These are phyloP conservation scores for Spathaspora boniae DNA, from an alignment of 805 yeast species.

Conservation along the genomic window DNA sequence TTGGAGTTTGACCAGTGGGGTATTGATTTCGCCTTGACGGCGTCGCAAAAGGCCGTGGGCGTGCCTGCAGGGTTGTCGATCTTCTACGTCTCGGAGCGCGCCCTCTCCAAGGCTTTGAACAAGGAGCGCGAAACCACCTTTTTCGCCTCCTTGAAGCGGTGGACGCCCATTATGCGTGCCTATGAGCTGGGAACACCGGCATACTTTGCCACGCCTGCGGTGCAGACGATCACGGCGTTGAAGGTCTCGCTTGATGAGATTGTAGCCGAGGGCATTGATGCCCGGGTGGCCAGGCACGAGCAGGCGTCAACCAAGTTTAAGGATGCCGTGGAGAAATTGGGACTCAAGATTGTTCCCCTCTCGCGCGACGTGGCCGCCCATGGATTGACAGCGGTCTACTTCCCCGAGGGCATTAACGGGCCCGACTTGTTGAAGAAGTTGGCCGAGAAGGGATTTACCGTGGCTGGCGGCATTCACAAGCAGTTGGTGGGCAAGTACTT, in stretches of 20 bases:
- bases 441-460: conserved; percentile 61
- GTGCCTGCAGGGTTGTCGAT: conserved; percentile 90
- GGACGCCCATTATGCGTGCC: conserved; percentile 86
- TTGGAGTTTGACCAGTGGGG: conserved; percentile 88
- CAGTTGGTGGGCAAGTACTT: conserved; percentile 78
- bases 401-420: conserved; percentile 72
- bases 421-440: conserved; percentile 58
- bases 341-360: conserved; percentile 67
- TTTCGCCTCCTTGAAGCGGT: conserved; percentile 71
- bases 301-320: conserved; percentile 66
- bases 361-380: conserved; percentile 66
- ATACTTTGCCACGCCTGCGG: conserved; percentile 97
- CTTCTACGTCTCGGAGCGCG: conserved; percentile 71
- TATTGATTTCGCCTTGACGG: conserved; percentile 82
- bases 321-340: conserved; percentile 49
- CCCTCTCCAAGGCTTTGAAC: conserved; percentile 55
- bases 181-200: conserved; percentile 77
- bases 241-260: conserved; percentile 74
- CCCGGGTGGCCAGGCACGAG: conserved; percentile 61
- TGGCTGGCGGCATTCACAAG: conserved; percentile 89
- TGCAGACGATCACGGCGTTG: conserved; percentile 79
- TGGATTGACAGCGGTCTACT: conserved; percentile 82
- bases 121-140: conserved; percentile 49
- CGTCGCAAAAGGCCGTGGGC: conserved; percentile 94
- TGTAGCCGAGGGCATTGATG: conserved; percentile 50